Base-by-base conservation (phyloP, 768 basidiomycete genomes). In the Podaxis mareebaensis region DNA sequence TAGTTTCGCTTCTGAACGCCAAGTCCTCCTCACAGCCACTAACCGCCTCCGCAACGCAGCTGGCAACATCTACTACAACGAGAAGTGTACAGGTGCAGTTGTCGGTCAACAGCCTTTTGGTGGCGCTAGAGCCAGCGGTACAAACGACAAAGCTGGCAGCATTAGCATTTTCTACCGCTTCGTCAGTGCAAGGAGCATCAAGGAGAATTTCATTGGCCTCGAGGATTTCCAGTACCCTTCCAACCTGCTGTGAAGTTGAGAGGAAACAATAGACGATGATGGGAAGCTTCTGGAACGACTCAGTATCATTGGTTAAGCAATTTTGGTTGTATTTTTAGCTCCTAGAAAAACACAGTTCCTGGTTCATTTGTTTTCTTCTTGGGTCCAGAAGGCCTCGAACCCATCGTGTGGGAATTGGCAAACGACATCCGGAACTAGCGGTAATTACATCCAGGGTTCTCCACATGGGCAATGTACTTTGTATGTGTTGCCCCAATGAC, bases 51-150 rank as follows among this genome's bases (percentile, higher is more conserved):
- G 95, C 61, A 91, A 96, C 77, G 83, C 95, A 0, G 93, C 97
- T 3, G 97, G 97, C 2, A 99, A 98, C 75, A 88, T 96, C 61
- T 99, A 99, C 80, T 94, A 95, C 79, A 98, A 98, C 75, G 96
- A 98, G 69, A 96, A 96, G 76, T 99, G 95, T 77, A 99, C 96
- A 1, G 95, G 95, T 36, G 95, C 95, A n/a, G 92, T 93, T 54
- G 95, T 99, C 39, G 96, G 95, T 8, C 96, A 98, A 74, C 96
- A 99, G 76, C 96, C 97, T 11, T 99, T 99, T 72, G 97, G 97
- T 53, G 97, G 97, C 33, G 93, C 88, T 2, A 87, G 96, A 40
- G 92, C 84, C 36, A 93, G 91, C 71, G 96, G 97, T 30, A 99
- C 96, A 66, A 99, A 99, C 80, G 97, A 99, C 76, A 99, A 99